Conservation (phyloP, 768 basidiomycete species). For the Kwoniella mangroviensis region DNA sequence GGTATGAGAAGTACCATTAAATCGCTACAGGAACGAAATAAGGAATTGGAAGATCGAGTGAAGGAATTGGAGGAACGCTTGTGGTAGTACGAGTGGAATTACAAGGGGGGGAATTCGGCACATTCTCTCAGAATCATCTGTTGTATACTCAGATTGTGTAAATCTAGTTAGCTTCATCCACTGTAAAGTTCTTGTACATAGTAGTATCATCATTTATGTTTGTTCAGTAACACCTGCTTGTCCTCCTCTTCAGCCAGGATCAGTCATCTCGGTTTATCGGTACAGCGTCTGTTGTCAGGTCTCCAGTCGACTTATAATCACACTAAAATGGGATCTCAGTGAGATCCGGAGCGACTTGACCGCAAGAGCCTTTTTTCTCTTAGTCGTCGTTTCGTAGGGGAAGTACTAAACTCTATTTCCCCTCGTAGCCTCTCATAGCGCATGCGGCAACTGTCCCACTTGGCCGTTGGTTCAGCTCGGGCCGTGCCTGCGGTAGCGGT, state of each 20-base stretch:
- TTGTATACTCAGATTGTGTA: not conserved
- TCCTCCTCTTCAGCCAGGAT: too few relatives aligned
- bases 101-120: not conserved
- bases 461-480: not conserved
- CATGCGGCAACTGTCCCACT: not conserved
- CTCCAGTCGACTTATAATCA: not conserved
- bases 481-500: not conserved
- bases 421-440: not conserved
- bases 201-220: too few relatives aligned
- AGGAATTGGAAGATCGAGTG: conserved; percentile 32
- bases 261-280: too few relatives aligned
- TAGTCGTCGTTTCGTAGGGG: not conserved
- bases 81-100: not conserved
- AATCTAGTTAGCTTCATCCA: not conserved
- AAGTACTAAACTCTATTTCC: not conserved
- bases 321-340: not conserved
- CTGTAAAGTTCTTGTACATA: too few relatives aligned
- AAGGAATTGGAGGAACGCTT: conserved; percentile 19
- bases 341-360: not conserved
- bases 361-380: too few relatives aligned
- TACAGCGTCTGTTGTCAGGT: too few relatives aligned
- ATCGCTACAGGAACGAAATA: conserved; percentile 34
- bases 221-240: too few relatives aligned
- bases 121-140: not conserved
- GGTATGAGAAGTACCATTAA: conserved; percentile 44